Evolutionary conservation across 2,329 filamentous ascomycete species (phyloP).

Genomic region (Exophiala sp.): DNA sequence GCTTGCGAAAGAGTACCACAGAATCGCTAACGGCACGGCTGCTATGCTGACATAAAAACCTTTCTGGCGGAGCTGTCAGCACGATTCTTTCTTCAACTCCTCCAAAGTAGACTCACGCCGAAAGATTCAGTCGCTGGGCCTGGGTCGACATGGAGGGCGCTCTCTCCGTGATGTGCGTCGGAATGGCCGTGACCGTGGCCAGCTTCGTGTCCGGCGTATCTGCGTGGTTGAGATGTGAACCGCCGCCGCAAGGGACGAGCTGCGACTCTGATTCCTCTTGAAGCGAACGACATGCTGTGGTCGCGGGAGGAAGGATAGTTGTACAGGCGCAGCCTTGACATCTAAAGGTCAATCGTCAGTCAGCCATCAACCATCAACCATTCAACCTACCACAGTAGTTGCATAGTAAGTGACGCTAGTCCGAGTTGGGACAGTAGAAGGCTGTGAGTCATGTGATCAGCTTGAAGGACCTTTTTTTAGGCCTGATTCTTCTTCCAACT

Average conservation of each 20-base stretch:
- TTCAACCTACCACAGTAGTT: too few relatives aligned
- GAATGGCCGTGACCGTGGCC: conserved; percentile 30
- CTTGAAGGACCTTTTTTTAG: neutral
- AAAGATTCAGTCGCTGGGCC: conserved; percentile 43
- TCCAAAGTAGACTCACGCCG: conserved; percentile 36
- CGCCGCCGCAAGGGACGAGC: conserved; percentile 25
- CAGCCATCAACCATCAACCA: too few relatives aligned
- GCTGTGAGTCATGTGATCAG: neutral
- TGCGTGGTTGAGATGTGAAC: conserved; percentile 34
- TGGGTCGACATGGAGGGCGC: conserved; percentile 32
- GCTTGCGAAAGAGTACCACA: conserved; percentile 38
- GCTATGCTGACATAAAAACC: conserved; percentile 45
- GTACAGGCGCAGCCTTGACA: conserved; percentile 5
- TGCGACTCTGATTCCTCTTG: conserved; percentile 28
- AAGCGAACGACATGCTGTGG: conserved; percentile 23
- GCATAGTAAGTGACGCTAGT: too few relatives aligned
- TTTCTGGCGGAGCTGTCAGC: conserved; percentile 33
- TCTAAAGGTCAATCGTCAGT: too few relatives aligned
- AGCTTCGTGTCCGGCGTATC: conserved; percentile 41
- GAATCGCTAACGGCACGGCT: conserved; percentile 38
- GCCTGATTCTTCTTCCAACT: too few relatives aligned
- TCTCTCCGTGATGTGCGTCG: conserved; percentile 30
- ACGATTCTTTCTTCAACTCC: neutral
- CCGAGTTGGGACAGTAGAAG: neutral
- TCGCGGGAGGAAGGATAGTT: conserved; percentile 14